Percentiles rank a stretch among this genome's conserved stretches.
Evolutionary conservation across 345 rosid genomes (phyloP).

Genomic region (Linum usitatissimum): DNA sequence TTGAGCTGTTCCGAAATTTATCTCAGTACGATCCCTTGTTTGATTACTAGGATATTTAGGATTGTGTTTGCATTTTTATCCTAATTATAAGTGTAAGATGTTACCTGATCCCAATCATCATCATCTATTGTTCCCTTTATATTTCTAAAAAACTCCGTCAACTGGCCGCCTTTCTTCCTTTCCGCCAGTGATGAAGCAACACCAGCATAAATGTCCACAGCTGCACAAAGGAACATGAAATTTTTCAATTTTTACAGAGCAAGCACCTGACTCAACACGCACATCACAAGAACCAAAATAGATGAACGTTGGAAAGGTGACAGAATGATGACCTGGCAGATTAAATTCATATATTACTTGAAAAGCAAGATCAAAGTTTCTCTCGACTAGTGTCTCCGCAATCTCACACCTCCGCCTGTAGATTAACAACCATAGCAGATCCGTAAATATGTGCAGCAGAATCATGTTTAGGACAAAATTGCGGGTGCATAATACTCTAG

Average conservation of each 20-base stretch:
- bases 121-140: slow-evolving; percentile 80
- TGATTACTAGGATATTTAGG: background rate
- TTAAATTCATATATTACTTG: slow-evolving; percentile 78
- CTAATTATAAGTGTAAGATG: background rate
- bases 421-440: slow-evolving; percentile 20
- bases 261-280: slow-evolving; percentile 7
- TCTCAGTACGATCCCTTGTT: background rate
- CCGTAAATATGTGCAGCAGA: slow-evolving; percentile 4
- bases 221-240: slow-evolving; percentile 26
- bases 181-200: slow-evolving; percentile 94
- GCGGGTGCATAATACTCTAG: too few species aligned
- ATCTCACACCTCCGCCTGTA: slow-evolving; percentile 79
- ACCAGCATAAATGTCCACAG: slow-evolving; percentile 93
- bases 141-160: slow-evolving; percentile 89
- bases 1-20: background rate
- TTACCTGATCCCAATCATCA: slow-evolving; percentile 98
- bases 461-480: background rate
- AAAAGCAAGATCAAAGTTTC: slow-evolving; percentile 89
- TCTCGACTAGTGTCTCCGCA: slow-evolving; percentile 84
- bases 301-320: background rate
- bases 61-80: background rate
- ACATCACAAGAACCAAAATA: background rate
- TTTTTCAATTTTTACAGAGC: slow-evolving; percentile 3
- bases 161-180: slow-evolving; percentile 77
- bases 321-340: slow-evolving; percentile 55